Evolutionary conservation across 2,329 filamentous ascomycete species (phyloP), one percentile per base, ranked within the genome.

Genomic region (Penicillium occitanis): DNA sequence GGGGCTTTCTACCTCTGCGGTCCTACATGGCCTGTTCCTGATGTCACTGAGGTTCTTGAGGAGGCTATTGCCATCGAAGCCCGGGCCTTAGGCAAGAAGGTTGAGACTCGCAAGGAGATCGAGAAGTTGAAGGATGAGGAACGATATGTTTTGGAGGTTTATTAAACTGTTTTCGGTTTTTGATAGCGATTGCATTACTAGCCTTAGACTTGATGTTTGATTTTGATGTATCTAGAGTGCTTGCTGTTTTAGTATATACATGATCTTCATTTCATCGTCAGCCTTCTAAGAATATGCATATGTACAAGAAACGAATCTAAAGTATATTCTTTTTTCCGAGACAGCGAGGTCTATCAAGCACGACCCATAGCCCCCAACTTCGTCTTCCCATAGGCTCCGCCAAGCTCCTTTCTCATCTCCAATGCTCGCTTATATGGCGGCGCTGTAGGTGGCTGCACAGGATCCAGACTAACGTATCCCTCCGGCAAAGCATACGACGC

Each of bases 1-100:
- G 95, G 95, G 65, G 90, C 90, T 40, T 99, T 99, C 83, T 99
- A 99, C 81, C 89, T 99, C 19, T 99, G 95, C 77, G 95, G 95
- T 53, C 95, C 95, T 35, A 99, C 95, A 0, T 99, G 95, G 95
- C 95, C 95, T 13, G 95, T 99, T 64, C 95, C 95, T 6, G 95
- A 99, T 81, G 94, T 99, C 63, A 97, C 93, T 0, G 89, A 89
- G 71, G 95, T 99, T 68, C 82, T 99, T 66, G 89, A 96, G 85
- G 95, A 99, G 84, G 94, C 94, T 25, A 92, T 98, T 71, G 88
- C 88, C 58, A 82, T 83, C 37, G 90, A 97, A 75, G 91, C 89
- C 57, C 88, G 87, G 84, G 80, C 79, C 59, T 83, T 78, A 14
- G 79, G 79, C 69, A 92, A 90, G 83, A 97, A 94, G 88, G 85